Conservation (phyloP, 352 stramenopile species). For the Phytopythium helicoides region DNA sequence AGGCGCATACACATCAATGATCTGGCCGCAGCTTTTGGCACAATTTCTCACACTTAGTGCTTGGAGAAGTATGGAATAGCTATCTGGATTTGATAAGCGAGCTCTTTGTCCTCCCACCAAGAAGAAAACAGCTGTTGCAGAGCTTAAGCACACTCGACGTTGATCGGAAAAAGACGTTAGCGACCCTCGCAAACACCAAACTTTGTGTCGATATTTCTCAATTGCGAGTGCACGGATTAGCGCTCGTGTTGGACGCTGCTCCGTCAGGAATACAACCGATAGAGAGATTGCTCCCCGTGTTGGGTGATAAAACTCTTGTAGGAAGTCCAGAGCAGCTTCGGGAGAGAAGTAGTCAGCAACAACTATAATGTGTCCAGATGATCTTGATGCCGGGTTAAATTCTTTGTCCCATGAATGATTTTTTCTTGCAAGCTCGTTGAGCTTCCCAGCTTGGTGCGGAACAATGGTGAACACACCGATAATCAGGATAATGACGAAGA, state of each 20-base stretch:
- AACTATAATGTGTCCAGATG: constrained; percentile 62
- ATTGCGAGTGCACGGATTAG: constrained; percentile 38
- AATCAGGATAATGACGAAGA: constrained; percentile 73
- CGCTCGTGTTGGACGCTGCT: constrained; percentile 30
- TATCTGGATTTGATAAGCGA: constrained; percentile 30
- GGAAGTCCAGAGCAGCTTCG: constrained; percentile 50
- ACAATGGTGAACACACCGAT: constrained; percentile 67
- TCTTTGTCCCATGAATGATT: constrained; percentile 61
- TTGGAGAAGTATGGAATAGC: constrained; percentile 53
- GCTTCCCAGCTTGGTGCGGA: constrained; percentile 51
- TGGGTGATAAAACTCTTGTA: constrained; percentile 72
- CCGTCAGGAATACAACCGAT: constrained; percentile 64
- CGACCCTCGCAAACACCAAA: constrained; percentile 50
- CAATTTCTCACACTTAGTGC: constrained; percentile 61
- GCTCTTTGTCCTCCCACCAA: constrained; percentile 36
- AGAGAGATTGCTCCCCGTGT: constrained; percentile 57
- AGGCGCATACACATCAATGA: constrained; percentile 58
- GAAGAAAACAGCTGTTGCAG: constrained; percentile 61
- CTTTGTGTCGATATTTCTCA: constrained; percentile 43
- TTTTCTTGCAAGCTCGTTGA: constrained; percentile 59
- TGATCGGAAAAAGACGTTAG: constrained; percentile 48
- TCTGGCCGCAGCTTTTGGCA: constrained; percentile 38
- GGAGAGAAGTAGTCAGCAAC: constrained; percentile 40
- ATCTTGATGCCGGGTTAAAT: constrained; percentile 28
- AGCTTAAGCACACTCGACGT: constrained; percentile 36